These are phyloP conservation scores for Pestalotiopsis sp. DNA, from an alignment of 2,329 filamentous ascomycete species.

Conservation along the genomic window DNA sequence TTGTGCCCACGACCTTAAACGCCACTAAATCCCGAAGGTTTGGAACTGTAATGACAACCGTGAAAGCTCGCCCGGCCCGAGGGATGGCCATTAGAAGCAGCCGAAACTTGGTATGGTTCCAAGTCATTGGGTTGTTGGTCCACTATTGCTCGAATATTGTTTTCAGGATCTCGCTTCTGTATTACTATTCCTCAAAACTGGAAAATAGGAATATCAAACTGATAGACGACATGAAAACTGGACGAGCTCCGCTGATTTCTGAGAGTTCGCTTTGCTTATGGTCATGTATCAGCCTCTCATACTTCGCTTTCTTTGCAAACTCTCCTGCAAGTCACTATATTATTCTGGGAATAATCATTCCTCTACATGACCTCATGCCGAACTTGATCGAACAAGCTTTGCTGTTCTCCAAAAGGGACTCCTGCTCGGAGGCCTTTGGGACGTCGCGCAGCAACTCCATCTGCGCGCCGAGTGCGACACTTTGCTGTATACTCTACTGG, in stretches of 20 bases:
- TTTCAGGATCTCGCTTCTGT: not conserved
- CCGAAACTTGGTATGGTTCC: not conserved
- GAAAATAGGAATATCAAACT: no score
- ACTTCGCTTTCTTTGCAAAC: no score
- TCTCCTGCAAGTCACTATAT: no score
- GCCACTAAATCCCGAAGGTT: not conserved
- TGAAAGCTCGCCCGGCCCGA: not conserved
- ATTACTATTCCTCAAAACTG: not conserved
- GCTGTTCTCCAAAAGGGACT: not conserved
- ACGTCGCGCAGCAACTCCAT: not conserved
- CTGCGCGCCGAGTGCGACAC: not conserved
- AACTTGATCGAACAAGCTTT: not conserved
- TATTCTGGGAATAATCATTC: no score
- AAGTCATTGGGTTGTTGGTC: no score
- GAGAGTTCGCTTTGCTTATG: no score
- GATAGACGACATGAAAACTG: no score
- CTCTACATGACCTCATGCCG: not conserved
- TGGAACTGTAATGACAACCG: not conserved
- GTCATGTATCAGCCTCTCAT: no score
- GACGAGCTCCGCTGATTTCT: no score
- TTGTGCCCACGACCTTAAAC: no score
- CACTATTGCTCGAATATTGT: not conserved
- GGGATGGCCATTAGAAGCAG: not conserved
- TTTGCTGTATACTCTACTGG: not conserved
- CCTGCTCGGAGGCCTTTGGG: conserved; percentile 1